Conservation (phyloP, 2,329 filamentous ascomycete species). For the Clonostachys rhizophaga region DNA sequence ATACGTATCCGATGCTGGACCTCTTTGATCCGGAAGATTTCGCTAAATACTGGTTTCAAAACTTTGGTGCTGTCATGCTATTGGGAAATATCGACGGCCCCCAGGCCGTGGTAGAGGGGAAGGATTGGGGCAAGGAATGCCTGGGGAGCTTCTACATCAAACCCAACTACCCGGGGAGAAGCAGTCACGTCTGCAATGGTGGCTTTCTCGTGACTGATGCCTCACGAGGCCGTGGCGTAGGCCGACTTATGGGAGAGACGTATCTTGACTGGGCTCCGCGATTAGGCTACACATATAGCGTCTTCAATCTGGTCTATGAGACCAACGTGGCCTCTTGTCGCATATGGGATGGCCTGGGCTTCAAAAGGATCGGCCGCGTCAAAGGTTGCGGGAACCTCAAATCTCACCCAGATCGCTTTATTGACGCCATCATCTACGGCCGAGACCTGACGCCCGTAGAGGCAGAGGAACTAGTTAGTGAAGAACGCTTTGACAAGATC, state of each 20-base stretch:
- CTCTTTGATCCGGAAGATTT: constrained; percentile 71
- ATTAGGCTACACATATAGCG: constrained; percentile 85
- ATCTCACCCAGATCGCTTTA: constrained; percentile 62
- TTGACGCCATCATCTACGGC: constrained; percentile 77
- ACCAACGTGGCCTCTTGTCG: constrained; percentile 86
- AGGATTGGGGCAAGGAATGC: constrained; percentile 77
- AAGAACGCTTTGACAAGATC: constrained; percentile 98
- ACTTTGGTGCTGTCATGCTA: constrained; percentile 85
- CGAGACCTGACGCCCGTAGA: constrained; percentile 47
- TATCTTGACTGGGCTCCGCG: constrained; percentile 75
- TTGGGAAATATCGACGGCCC: constrained; percentile 66
- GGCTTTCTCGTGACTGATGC: constrained; percentile 73
- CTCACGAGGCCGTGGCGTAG: constrained; percentile 68
- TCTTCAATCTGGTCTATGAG: constrained; percentile 94
- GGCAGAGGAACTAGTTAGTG: constrained; percentile 76
- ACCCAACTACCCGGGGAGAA: constrained; percentile 87
- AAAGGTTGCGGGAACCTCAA: constrained; percentile 66
- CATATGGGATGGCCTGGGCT: constrained; percentile 88
- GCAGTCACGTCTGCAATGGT: constrained; percentile 87
- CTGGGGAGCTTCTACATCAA: constrained; percentile 92
- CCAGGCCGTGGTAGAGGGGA: constrained; percentile 51
- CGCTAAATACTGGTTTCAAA: constrained; percentile 83
- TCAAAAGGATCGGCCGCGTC: constrained; percentile 86
- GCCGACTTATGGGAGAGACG: constrained; percentile 69
- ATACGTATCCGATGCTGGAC: constrained; percentile 87